Conservation (phyloP, 345 rosid genomes). For the Citrus australasica region DNA sequence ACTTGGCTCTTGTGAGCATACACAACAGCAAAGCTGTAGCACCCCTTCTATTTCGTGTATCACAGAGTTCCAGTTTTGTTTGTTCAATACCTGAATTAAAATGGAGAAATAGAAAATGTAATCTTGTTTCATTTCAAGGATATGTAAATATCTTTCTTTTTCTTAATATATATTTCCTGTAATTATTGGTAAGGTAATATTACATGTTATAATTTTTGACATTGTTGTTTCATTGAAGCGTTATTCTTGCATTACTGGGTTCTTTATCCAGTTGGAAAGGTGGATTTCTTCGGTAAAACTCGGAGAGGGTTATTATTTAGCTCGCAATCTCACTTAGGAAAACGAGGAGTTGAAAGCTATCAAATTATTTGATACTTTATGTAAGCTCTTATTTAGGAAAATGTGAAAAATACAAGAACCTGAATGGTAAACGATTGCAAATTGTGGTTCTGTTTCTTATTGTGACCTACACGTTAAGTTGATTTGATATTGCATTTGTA, state of each 20-base stretch:
- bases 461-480: too few relatives aligned
- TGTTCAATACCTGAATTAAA: constrained; percentile 4
- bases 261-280: background rate
- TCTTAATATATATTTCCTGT: background rate
- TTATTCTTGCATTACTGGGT: background rate
- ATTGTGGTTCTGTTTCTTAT: too few relatives aligned
- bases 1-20: background rate
- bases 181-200: background rate
- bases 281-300: background rate
- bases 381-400: too few relatives aligned
- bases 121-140: background rate
- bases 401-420: too few relatives aligned
- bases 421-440: too few relatives aligned
- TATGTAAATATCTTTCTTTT: constrained; percentile 4
- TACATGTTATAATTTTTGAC: background rate
- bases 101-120: background rate
- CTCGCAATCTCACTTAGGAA: too few relatives aligned
- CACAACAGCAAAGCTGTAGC: background rate
- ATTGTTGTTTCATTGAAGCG: background rate
- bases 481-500: fast-evolving
- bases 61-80: background rate
- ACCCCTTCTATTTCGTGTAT: background rate
- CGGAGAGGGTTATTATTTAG: too few relatives aligned
- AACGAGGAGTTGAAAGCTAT: too few relatives aligned
- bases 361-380: too few relatives aligned